Base-by-base conservation (phyloP, 2,329 filamentous ascomycete species). In the Curvularia verruculosa region DNA sequence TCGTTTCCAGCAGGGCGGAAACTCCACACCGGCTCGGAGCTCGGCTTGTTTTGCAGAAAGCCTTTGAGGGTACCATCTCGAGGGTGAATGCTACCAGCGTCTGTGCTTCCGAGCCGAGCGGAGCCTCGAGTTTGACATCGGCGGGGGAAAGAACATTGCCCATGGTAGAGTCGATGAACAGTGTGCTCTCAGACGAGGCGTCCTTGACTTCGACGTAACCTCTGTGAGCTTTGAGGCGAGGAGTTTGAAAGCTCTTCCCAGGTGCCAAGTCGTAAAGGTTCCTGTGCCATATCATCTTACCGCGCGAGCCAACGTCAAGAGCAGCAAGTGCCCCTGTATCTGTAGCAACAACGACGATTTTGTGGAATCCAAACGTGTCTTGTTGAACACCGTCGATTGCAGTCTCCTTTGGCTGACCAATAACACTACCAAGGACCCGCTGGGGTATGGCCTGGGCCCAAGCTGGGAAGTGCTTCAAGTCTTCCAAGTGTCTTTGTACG, bases 301-400 rank as follows among this genome's bases (percentile, higher is more conserved):
- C 92, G 12, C 89, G 83, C 57, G 87, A 88, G 23, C 88, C 91
- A 31, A 88, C 86, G 74, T 96, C 88, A 19, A 99, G 80, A 3
- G 89, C 91, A 64, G 93, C 89, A 18, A 98, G 79, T 63, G 90
- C 88, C 13, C 93, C 93, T 54, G 87, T 88, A 52, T 86, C 83
- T 1, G 93, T 96, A 5, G 89, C 92, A 49, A 96, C 81, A 55
- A 97, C 82, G 5, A 93, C 85, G 29, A 94, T 80, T 77, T 96
- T 96, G 75, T 91, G 89, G 77, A 97, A 94, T 4, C 94, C 94
- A 74, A 98, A 98, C 37, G 83, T 86, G 68, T 95, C 90, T 15
- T 87, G 83, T 18, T 81, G 78, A n/a, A 89, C 79, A 6, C 81
- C 81, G 26, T 80, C 76, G 1, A 77, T 69, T 15, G 82, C 78